Evolutionary conservation across 164 flowering plant genomes (phyloP).

Genomic region (Santalum album): DNA sequence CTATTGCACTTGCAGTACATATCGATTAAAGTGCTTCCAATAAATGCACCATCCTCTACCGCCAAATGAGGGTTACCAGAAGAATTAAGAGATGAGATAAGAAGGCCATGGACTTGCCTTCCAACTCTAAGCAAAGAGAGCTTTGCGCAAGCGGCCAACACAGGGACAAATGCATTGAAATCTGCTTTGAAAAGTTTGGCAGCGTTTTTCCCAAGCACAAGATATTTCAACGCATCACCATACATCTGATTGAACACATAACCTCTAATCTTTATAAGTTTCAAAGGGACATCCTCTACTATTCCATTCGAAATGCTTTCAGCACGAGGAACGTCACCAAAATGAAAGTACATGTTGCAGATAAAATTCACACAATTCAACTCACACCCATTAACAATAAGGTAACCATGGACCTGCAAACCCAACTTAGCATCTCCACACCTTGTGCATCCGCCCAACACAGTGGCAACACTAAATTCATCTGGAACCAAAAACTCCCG

Average conservation of each 20-base stretch:
- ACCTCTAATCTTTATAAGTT: slow-evolving; percentile 25
- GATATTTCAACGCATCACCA: slow-evolving; percentile 12
- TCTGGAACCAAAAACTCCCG: slow-evolving; percentile 12
- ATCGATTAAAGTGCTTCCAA: too few relatives aligned
- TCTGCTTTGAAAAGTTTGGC: slow-evolving; percentile 13
- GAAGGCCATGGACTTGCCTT: slow-evolving; percentile 29
- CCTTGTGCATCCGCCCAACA: slow-evolving; percentile 19
- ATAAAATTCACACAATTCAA: slow-evolving; percentile 14
- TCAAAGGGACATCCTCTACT: slow-evolving; percentile 8
- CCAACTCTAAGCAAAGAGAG: slow-evolving; percentile 26
- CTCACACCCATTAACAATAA: too few relatives aligned
- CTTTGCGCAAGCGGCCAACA: slow-evolving; percentile 24
- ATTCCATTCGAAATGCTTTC: slow-evolving; percentile 17
- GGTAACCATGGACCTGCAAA: slow-evolving; percentile 25
- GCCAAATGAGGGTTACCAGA: slow-evolving; percentile 2
- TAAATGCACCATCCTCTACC: too few relatives aligned
- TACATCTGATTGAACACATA: slow-evolving; percentile 24
- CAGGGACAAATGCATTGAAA: slow-evolving; percentile 14
- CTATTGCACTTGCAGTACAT: too few relatives aligned
- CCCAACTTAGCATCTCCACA: slow-evolving; percentile 17
- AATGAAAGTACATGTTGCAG: slow-evolving; percentile 32
- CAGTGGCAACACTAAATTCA: slow-evolving; percentile 18
- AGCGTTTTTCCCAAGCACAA: slow-evolving; percentile 7
- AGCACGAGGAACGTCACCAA: slow-evolving; percentile 20
- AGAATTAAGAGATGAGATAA: slow-evolving; percentile 8